Evolutionary conservation across 1,284 basidiomycete species (phyloP), one percentile per base, ranked within the genome.

Genomic region (Cryptococcus sp.): DNA sequence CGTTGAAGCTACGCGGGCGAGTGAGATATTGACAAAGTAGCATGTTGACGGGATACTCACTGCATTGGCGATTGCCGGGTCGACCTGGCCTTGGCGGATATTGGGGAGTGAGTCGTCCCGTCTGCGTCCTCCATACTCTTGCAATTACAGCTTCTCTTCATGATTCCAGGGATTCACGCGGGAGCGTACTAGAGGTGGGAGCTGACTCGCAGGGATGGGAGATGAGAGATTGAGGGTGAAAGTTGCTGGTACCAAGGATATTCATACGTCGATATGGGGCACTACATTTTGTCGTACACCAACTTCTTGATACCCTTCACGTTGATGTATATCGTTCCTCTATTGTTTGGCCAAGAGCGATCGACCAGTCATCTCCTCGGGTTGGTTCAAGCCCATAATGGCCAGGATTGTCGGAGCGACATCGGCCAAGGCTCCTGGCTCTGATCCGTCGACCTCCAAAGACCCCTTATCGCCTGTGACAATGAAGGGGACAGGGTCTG

Each of bases 381-480:
- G 67, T 51, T 71, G 60, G 16, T 60, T 53, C 34, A 73, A 59
- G 50, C 73, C 84, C 79, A 92, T 75, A 40, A 92, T 71, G 53
- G 80, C 85, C 56, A 92, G 75, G 37, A 91, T 76, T 4, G 90
- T 92, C 28, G 88, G 89, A 4, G 88, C 88, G 52, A 93, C 87
- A 72, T 92, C 89, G 56, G 85, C 86, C 53, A 92, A 73, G 25
- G 88, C 85, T 24, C 87, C 86, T 35, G 62, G 60, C 14, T 31
- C 28, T 59, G 79, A 77, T 51, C 77, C 77, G 45, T 69, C 57
- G 51, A 82, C 79, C 54, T 75, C 66, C 45, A 83, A 79, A 34
- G 53, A 37, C 11, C 74, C 76, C 69, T 82, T 77, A 64, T 78
- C 78, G n/a, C 81, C 81, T 9, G 82, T 80, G 63, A 85, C 79